These are phyloP conservation scores for Colletotrichum destructivum DNA, from an alignment of 2,329 filamentous ascomycete species.

Conservation along the genomic window DNA sequence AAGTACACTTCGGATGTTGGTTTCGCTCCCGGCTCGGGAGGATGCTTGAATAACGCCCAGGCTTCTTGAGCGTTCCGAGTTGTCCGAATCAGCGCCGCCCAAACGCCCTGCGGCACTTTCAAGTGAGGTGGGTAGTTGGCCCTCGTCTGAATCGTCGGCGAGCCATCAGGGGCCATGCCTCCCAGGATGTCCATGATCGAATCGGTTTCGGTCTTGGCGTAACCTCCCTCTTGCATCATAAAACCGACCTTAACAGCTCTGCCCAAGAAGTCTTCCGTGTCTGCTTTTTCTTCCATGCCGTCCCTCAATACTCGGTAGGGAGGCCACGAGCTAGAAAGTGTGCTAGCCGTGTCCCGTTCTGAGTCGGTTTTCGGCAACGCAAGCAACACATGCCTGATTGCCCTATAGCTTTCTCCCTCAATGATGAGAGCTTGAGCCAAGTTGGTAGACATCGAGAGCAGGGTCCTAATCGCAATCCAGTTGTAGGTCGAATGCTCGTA, in stretches of 20 bases:
- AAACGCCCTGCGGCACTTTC: constrained; percentile 49
- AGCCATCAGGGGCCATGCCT: constrained; percentile 64
- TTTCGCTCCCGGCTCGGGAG: constrained; percentile 51
- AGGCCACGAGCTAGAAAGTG: constrained; percentile 70
- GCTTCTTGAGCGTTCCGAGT: constrained; percentile 75
- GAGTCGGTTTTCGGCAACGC: constrained; percentile 66
- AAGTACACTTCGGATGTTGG: constrained; percentile 65
- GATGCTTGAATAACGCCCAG: constrained; percentile 66
- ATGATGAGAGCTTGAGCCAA: constrained; percentile 67
- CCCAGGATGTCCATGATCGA: constrained; percentile 66
- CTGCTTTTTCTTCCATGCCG: constrained; percentile 70
- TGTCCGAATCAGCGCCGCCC: constrained; percentile 71
- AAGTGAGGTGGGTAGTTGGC: constrained; percentile 22
- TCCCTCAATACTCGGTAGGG: constrained; percentile 72
- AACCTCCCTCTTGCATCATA: constrained; percentile 71
- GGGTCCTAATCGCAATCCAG: constrained; percentile 71
- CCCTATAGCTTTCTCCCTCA: constrained; percentile 65
- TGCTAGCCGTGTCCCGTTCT: constrained; percentile 64
- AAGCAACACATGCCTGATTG: constrained; percentile 68
- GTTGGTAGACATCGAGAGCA: constrained; percentile 67
- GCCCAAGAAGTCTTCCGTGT: constrained; percentile 67
- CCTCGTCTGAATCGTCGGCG: constrained; percentile 70
- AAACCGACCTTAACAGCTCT: constrained; percentile 67
- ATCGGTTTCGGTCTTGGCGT: constrained; percentile 63
- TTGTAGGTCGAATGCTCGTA: constrained; percentile 60